Base-by-base conservation (phyloP, 371 early-diverging fungal species). In the Thermomucor indicae-seudaticae region DNA sequence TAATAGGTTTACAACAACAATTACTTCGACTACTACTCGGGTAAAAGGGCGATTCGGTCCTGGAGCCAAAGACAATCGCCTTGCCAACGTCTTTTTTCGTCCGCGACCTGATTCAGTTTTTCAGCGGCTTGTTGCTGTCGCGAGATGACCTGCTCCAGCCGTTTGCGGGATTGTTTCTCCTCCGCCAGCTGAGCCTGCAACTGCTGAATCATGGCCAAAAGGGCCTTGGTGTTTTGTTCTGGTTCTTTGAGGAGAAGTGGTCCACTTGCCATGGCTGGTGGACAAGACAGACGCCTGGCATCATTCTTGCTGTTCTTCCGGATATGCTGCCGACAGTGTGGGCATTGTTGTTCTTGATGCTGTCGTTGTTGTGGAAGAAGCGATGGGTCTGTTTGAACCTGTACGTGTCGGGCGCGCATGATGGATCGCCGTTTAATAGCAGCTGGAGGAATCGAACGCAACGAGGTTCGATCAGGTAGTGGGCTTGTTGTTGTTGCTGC, bases 111-210 rank as follows among this genome's bases (percentile, higher is more conserved):
- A 37, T 65, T 55, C n/a, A 24, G 27, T 29, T 51, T 55, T 4
- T 40, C 19, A 4, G 35, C 27, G 16, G 41, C 16, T 12, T 49
- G 53, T 17, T 60, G 53, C 0, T 51, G 34, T 14, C 52, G 55
- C 22, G 43, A 25, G 48, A 60, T 60, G 8, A 56, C 53, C 0
- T 44, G 52, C 31, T 71, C 72, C 28, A 71, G 43, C 7, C 63
- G 49, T 11, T 55, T 42, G 17, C 72, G 57, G 6, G 75, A 72
- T 16, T 70, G 56, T 34, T 66, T 70, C 46, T 81, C 81, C 28
- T 79, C 64, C 2, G 66, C 64, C 3, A 81, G 60, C 29, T 81
- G 78, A 3, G 60, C 20, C 38, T 71, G 63, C 29, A 71, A 48
- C 4, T 58, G 52, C 38, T 51, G 42, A 11, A 71, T 67, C 58